These are phyloP conservation scores for Leucocoprinus birnbaumii DNA, from an alignment of 768 basidiomycete genomes.

Conservation along the genomic window DNA sequence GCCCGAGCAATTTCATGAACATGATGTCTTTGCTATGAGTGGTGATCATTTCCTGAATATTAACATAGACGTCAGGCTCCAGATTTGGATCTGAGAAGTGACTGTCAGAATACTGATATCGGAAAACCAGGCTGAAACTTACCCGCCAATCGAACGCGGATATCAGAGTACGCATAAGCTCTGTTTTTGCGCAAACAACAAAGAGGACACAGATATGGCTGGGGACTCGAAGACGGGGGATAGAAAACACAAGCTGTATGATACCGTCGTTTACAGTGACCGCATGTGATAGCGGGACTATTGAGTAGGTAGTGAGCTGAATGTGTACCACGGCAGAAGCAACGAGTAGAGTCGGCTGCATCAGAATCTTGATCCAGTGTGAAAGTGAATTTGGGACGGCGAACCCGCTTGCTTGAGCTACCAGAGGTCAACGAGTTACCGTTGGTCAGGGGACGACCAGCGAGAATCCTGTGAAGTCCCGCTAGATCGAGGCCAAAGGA, in stretches of 20 bases:
- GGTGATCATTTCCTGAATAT: conserved; percentile 72
- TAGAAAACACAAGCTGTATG: conserved; percentile 79
- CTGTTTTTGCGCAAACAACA: conserved; percentile 76
- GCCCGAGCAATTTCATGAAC: conserved; percentile 62
- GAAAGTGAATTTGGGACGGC: conserved; percentile 61
- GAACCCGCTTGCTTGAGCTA: conserved; percentile 48
- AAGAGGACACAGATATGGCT: conserved; percentile 59
- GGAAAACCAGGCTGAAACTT: conserved; percentile 25
- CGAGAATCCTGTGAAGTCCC: conserved; percentile 77
- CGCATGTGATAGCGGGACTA: conserved; percentile 66
- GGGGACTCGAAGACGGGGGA: conserved; percentile 31
- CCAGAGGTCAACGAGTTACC: conserved; percentile 2
- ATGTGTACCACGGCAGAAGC: conserved; percentile 75
- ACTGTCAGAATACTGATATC: conserved; percentile 8
- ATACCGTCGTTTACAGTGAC: conserved; percentile 61
- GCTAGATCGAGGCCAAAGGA: conserved; percentile 84
- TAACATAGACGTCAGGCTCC: conserved; percentile 57
- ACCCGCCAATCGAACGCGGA: conserved; percentile 59
- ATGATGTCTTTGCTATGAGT: conserved; percentile 70
- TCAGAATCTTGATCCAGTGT: conserved; percentile 75
- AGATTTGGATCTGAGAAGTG: conserved; percentile 13
- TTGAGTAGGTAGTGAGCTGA: conserved; percentile 56
- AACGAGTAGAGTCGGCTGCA: conserved; percentile 73
- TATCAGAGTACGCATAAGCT: conserved; percentile 70
- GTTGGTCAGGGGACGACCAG: conserved; percentile 47